Percentiles rank a stretch among this genome's conserved stretches.
Evolutionary conservation across 306 rosid species (phyloP).

Genomic region (Cucumis cinereus): DNA sequence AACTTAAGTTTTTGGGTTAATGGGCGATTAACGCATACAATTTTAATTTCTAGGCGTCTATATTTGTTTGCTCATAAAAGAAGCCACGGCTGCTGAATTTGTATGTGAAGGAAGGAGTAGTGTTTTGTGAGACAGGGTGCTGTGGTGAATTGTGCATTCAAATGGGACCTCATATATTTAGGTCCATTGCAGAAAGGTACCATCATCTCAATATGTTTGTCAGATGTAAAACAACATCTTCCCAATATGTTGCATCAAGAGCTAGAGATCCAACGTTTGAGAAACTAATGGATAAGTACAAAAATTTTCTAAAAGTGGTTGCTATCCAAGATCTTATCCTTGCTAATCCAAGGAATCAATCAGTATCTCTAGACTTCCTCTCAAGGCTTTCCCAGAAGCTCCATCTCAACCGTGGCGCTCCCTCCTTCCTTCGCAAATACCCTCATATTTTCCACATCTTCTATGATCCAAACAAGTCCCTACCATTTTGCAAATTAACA

Average conservation of each 20-base stretch:
- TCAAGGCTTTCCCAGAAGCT: constrained; percentile 70
- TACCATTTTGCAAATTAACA: constrained; percentile 54
- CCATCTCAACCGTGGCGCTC: constrained; percentile 70
- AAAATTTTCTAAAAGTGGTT: constrained; percentile 61
- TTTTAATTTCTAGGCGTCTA: not conserved
- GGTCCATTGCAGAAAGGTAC: not conserved
- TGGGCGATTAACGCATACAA: no score
- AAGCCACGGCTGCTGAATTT: not conserved
- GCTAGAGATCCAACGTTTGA: constrained; percentile 85
- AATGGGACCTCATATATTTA: constrained; percentile 5
- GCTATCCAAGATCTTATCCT: constrained; percentile 80
- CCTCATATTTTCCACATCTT: constrained; percentile 72
- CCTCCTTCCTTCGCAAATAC: constrained; percentile 61
- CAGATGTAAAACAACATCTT: constrained; percentile 55
- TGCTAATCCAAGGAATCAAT: constrained; percentile 46
- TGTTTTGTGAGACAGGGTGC: not conserved
- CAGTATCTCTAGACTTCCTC: constrained; percentile 66
- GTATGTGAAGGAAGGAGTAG: not conserved
- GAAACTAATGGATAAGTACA: constrained; percentile 81
- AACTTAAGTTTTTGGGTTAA: no score
- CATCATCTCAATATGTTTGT: constrained; percentile 9
- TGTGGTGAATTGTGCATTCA: not conserved
- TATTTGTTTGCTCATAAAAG: not conserved
- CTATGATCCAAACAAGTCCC: constrained; percentile 51
- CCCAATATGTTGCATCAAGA: constrained; percentile 60